Evolutionary conservation across 768 basidiomycete genomes (phyloP).

Genomic region (Russula emetica): DNA sequence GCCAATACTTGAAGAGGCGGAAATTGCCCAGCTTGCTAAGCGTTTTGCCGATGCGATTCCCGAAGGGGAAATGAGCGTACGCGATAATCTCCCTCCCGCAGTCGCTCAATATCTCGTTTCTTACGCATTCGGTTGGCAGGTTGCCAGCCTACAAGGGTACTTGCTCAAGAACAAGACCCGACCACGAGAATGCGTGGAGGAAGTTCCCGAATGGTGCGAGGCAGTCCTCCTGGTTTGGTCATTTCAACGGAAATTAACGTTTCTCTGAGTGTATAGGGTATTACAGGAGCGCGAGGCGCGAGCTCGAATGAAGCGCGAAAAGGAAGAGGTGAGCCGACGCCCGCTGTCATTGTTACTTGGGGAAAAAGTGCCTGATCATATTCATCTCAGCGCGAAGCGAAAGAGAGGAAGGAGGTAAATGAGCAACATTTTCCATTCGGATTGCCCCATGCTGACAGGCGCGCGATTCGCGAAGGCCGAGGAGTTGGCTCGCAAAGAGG

Average conservation of each 20-base stretch:
- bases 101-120: slow-evolving; percentile 4
- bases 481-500: slow-evolving; percentile 62
- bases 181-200: slow-evolving; percentile 80
- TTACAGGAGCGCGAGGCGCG: slow-evolving; percentile 77
- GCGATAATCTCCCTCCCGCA: slow-evolving; percentile 32
- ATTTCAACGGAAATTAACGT: slow-evolving; percentile 18
- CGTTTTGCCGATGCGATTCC: slow-evolving; percentile 79
- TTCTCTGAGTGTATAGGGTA: slow-evolving; percentile 39
- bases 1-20: slow-evolving; percentile 68
- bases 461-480: slow-evolving; percentile 42
- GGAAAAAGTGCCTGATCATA: not conserved
- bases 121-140: slow-evolving; percentile 40
- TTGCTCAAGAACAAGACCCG: slow-evolving; percentile 86
- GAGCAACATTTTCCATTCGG: slow-evolving; percentile 10
- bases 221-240: not conserved
- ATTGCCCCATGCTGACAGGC: slow-evolving; percentile 6
- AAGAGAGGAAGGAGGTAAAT: slow-evolving; percentile 66
- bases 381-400: slow-evolving; percentile 61
- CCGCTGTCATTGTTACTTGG: not conserved
- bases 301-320: slow-evolving; percentile 81
- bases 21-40: slow-evolving; percentile 74
- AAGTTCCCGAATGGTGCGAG: slow-evolving; percentile 65
- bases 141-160: slow-evolving; percentile 81
- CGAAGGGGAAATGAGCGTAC: slow-evolving; percentile 81
- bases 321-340: slow-evolving; percentile 45